Evolutionary conservation across 257 asterid genomes (phyloP), one percentile per base, ranked within the genome.

Genomic region (Gentiana straminea): DNA sequence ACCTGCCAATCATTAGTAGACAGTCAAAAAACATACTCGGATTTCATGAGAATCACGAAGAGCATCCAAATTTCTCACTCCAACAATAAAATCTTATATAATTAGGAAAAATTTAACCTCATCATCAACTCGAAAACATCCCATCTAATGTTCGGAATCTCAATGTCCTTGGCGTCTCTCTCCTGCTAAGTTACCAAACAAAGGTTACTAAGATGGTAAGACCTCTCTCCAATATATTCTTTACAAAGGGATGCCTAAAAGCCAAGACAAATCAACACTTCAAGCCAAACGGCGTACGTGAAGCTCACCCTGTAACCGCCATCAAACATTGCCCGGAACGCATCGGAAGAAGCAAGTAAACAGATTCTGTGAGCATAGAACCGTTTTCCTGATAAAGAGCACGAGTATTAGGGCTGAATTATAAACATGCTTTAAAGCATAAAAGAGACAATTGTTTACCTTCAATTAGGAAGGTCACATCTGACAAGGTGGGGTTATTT

Each of bases 271-370:
- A 24, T 24, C 24, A 24, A 24, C 24, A 24, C 24, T 24, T 24
- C 24, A 24, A 10, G 46, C 7, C 46, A 41, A 41, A 41, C 9
- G 46, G 46, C 7, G 45, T 2, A 45, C 32, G 49, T 54, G 33
- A 5, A 38, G 52, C 97, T 76, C 65, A 90, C 98, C 95, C 98
- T 84, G 73, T 86, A 90, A 68, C 96, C 96, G 58, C 98, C 98
- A 75, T 90, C 98, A 62, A 90, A 90, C 98, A 90, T 90, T 63
- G 95, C 98, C 55, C 96, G 79, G 73, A 90, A 90, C 63, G 98
- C 96, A 81, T 90, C 96, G 50, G 95, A 90, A 62, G 96, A 90
- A 71, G 98, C 96, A 63, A 90, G 98, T 67, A 90, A 67, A 67
- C 98, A 90, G 62, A 90, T 86, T 79, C 98, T 80, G 76, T 90